Evolutionary conservation across 1,284 basidiomycete species (phyloP), one percentile per base, ranked within the genome.

Genomic region (Neonothopanus nambi): DNA sequence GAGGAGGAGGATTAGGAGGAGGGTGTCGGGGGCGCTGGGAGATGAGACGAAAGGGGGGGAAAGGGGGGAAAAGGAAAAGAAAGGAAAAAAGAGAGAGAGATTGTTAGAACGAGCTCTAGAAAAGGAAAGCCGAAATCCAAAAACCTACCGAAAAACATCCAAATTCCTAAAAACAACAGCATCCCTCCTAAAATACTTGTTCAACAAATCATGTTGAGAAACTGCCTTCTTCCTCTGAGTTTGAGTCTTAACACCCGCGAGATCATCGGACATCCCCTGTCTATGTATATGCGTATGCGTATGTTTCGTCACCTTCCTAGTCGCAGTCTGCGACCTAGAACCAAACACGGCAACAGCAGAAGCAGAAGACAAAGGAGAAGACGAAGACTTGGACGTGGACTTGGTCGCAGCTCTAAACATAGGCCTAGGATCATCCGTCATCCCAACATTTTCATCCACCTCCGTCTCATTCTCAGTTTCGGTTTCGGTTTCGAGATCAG

Each of bases 151-250:
- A 65, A 98, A 80, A 6, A 91, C 63, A 68, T 99, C 96, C 21
- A 97, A 65, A 66, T 97, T 93, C 43, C 80, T 78, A 53, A 97
- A 73, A 21, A 94, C 79, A 13, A 98, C 82, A 1, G 85, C 80
- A 63, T 98, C 96, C 58, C 93, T 85, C 57, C 91, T 78, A 78
- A 98, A 98, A 70, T 95, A 98, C 61, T 85, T 84, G 69, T 93
- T 87, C 60, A 94, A 77, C 30, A 99, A 75, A 66, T 98, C 96
- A 69, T 98, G 95, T 61, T 94, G 86, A 2, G 91, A 86, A 5
- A 83, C 57, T 0, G 67, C 55, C 36, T 71, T 62, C 60, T 57
- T 74, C 39, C 60, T 63, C 12, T 24, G n/a, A n/a, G n/a, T n/a
- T n/a, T n/a, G n/a, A n/a, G n/a, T n/a, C n/a, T n/a, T n/a, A n/a